Conservation (phyloP, 805 yeast species). For the Cyberlindnera xylosilytica region DNA sequence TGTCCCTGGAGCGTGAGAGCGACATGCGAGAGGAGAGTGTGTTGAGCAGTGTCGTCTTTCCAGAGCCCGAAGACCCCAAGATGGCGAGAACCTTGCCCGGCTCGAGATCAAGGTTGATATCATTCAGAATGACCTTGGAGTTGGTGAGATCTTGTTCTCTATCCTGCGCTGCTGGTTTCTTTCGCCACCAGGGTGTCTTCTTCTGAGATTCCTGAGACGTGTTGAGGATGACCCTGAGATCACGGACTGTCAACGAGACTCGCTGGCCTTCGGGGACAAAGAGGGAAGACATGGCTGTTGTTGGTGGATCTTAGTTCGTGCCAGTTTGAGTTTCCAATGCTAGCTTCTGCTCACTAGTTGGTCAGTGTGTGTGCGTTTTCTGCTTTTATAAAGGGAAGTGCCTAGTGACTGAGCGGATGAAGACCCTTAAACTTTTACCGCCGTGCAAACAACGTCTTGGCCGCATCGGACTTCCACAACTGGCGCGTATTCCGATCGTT, state of each 20-base stretch:
- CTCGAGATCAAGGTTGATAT: background rate
- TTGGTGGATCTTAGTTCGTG: too few species aligned
- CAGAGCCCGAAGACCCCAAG: slow-evolving; percentile 83
- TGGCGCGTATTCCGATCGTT: too few species aligned
- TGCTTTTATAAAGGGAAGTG: too few species aligned
- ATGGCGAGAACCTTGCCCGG: background rate
- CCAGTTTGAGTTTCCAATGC: too few species aligned
- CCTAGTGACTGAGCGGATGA: too few species aligned
- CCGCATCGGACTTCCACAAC: too few species aligned
- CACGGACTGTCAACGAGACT: slow-evolving; percentile 13
- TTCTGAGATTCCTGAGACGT: background rate
- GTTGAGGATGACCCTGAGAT: slow-evolving; percentile 12
- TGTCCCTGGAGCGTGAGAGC: slow-evolving; percentile 5
- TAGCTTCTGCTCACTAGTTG: too few species aligned
- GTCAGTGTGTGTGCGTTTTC: too few species aligned
- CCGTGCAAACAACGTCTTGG: too few species aligned
- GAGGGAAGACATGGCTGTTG: slow-evolving; percentile 1
- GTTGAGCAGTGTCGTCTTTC: slow-evolving; percentile 78
- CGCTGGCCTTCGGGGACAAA: slow-evolving; percentile 9
- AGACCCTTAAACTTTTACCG: too few species aligned
- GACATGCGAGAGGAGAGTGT: slow-evolving; percentile 48
- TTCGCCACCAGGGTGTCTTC: too few species aligned
- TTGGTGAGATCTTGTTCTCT: background rate
- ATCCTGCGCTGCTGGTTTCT: background rate
- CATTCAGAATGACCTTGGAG: background rate